Percentiles rank a stretch among this genome's conserved stretches.
Conservation (phyloP, 805 yeast species). For the Candida germanica region DNA sequence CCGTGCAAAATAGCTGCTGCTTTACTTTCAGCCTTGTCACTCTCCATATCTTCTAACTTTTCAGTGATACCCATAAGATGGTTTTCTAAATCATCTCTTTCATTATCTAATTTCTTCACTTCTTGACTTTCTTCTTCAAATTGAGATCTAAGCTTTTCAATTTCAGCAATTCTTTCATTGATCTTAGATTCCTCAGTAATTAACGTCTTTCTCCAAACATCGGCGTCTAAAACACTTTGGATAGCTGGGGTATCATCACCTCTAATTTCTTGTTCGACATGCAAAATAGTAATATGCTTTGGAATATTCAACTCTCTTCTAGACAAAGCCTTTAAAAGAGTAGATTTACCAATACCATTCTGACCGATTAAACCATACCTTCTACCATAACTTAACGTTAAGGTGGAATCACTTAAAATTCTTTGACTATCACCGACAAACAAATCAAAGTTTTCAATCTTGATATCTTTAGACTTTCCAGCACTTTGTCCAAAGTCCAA, state of each 20-base stretch:
- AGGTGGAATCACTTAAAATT: constrained; percentile 81
- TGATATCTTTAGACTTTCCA: constrained; percentile 97
- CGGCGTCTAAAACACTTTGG: constrained; percentile 97
- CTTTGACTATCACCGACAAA: constrained; percentile 96
- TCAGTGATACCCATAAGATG: constrained; percentile 77
- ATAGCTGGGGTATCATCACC: constrained; percentile 92
- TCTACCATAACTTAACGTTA: constrained; percentile 86
- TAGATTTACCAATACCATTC: constrained; percentile 99
- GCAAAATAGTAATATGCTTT: constrained; percentile 90
- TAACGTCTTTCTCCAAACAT: constrained; percentile 95
- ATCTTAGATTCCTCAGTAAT: constrained; percentile 72
- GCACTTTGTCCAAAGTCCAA: constrained; percentile 76
- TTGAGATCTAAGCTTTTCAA: constrained; percentile 64
- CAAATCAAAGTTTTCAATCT: constrained; percentile 86
- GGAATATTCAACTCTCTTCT: constrained; percentile 94
- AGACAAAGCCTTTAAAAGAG: constrained; percentile 83
- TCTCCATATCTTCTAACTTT: constrained; percentile 88
- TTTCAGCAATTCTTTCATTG: constrained; percentile 70
- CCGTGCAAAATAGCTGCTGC: constrained; percentile 94
- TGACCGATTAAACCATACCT: constrained; percentile 98
- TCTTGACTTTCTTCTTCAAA: constrained; percentile 76
- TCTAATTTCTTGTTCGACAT: constrained; percentile 94
- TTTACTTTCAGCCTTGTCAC: constrained; percentile 95
- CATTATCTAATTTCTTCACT: constrained; percentile 78
- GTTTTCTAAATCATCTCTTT: constrained; percentile 78